These are phyloP conservation scores for Aspergillus fumigatiaffinis DNA, from an alignment of 2,329 filamentous ascomycete species.

Conservation along the genomic window DNA sequence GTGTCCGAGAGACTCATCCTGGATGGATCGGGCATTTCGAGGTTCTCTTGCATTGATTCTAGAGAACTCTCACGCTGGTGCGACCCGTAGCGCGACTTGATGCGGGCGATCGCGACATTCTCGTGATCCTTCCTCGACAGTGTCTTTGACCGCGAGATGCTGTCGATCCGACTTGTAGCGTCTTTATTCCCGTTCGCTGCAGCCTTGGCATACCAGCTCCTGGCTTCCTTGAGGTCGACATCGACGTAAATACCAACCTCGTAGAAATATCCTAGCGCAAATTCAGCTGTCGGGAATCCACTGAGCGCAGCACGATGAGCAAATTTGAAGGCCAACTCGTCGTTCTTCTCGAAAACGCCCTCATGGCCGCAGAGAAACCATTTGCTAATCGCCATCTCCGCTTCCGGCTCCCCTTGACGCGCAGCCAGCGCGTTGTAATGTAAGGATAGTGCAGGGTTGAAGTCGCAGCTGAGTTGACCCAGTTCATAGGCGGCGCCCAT, in stretches of 20 bases:
- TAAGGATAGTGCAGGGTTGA: slow-evolving; percentile 84
- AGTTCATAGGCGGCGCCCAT: slow-evolving; percentile 96
- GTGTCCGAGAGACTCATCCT: slow-evolving; percentile 37
- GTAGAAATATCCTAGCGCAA: slow-evolving; percentile 94
- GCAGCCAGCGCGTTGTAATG: slow-evolving; percentile 95
- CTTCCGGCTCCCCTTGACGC: slow-evolving; percentile 86
- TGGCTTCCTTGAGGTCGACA: slow-evolving; percentile 77
- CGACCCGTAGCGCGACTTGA: slow-evolving; percentile 76
- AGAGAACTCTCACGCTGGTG: slow-evolving; percentile 44
- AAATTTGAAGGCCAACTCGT: slow-evolving; percentile 87
- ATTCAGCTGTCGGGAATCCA: slow-evolving; percentile 85
- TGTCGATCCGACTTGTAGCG: slow-evolving; percentile 75
- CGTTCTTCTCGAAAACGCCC: slow-evolving; percentile 88
- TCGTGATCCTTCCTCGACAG: slow-evolving; percentile 91
- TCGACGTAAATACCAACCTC: slow-evolving; percentile 91
- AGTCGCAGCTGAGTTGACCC: slow-evolving; percentile 88
- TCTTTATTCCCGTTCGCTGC: slow-evolving; percentile 90
- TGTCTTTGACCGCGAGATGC: slow-evolving; percentile 75
- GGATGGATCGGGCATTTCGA: slow-evolving; percentile 49
- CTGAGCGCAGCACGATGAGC: slow-evolving; percentile 79
- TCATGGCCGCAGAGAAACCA: slow-evolving; percentile 98
- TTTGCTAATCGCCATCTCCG: slow-evolving; percentile 92
- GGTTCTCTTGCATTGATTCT: slow-evolving; percentile 39
- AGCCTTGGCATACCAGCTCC: slow-evolving; percentile 85
- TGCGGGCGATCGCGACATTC: slow-evolving; percentile 79